A percentile compares a stretch with the other conserved stretches of the same genome.
Evolutionary conservation across 768 basidiomycete genomes (phyloP).

Genomic region (Porpolomopsis calyptriformis): DNA sequence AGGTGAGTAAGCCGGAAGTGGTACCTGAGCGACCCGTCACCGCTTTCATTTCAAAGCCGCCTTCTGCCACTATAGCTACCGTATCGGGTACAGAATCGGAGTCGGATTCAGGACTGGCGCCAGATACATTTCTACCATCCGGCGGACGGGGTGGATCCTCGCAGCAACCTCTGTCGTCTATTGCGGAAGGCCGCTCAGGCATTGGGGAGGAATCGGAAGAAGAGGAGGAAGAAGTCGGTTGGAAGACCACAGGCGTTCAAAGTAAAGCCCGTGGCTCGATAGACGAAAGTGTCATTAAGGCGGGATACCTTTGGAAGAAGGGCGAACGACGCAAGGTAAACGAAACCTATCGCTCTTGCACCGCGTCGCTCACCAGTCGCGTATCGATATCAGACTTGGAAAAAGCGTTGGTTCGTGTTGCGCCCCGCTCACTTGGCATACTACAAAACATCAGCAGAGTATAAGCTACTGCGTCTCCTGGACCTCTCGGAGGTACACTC

Average conservation of each 20-base stretch:
- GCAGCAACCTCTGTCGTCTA: slow-evolving; percentile 57
- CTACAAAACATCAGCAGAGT: slow-evolving; percentile 94
- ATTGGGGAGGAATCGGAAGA: slow-evolving; percentile 75
- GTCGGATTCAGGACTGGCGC: slow-evolving; percentile 60
- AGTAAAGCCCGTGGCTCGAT: slow-evolving; percentile 36
- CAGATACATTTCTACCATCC: slow-evolving; percentile 36
- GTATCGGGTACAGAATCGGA: slow-evolving; percentile 80
- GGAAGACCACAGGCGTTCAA: slow-evolving; percentile 42
- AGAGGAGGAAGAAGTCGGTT: slow-evolving; percentile 57
- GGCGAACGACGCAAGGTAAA: slow-evolving; percentile 91
- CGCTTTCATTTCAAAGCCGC: slow-evolving; percentile 12
- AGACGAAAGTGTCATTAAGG: slow-evolving; percentile 71
- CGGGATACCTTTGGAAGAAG: slow-evolving; percentile 96
- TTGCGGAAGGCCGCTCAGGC: slow-evolving; percentile 60
- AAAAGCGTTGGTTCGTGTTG: slow-evolving; percentile 97
- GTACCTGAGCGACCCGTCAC: too few species aligned
- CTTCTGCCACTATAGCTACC: slow-evolving; percentile 12
- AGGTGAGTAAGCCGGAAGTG: too few species aligned
- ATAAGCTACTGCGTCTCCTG: slow-evolving; percentile 80
- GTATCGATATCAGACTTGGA: slow-evolving; percentile 70
- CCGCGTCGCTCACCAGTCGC: slow-evolving; percentile 1
- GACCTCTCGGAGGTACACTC: slow-evolving; percentile 85
- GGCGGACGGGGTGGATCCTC: slow-evolving; percentile 19
- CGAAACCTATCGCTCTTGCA: slow-evolving; percentile 8
- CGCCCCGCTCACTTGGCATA: slow-evolving; percentile 87